Percentiles rank a stretch among this genome's conserved stretches.
phyloP scores from a whole-genome alignment of 352 stramenopile species.

The Globisporangium megalacanthum region DNA sequence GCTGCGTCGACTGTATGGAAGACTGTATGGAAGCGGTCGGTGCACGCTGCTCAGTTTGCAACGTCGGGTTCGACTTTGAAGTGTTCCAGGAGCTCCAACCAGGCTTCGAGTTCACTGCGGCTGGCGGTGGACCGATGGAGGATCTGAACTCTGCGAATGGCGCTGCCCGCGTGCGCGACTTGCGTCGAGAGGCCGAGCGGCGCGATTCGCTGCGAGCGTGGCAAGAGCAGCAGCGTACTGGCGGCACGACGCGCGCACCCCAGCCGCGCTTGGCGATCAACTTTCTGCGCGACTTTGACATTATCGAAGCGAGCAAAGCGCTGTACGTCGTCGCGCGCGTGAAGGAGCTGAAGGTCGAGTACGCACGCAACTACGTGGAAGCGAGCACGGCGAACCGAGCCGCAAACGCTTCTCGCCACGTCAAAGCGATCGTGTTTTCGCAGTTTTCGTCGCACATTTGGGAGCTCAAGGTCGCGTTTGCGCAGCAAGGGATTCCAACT shows the following conservation, averaged over 20 bases:
- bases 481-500: conserved; percentile 54
- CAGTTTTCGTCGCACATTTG: conserved; percentile 82
- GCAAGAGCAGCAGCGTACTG: not conserved
- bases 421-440: conserved; percentile 83
- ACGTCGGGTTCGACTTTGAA: conserved; percentile 73
- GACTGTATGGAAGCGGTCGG: conserved; percentile 48
- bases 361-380: conserved; percentile 15
- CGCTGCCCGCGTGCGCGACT: not conserved
- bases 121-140: conserved; percentile 10
- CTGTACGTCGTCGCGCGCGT: conserved; percentile 65
- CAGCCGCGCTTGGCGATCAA: conserved; percentile 16
- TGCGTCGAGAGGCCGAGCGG: conserved; percentile 1
- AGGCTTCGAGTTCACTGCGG: conserved; percentile 58
- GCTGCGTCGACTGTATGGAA: conserved; percentile 92
- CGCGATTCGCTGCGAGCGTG: conserved; percentile 1
- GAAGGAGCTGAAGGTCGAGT: conserved; percentile 57
- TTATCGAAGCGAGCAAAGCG: conserved; percentile 64
- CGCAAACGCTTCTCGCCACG: conserved; percentile 16
- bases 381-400: conserved; percentile 2
- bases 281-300: conserved; percentile 23
- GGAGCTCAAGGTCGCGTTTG: conserved; percentile 62
- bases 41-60: conserved; percentile 46
- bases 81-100: conserved; percentile 86
- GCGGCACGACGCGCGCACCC: conserved; percentile 1
- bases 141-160: conserved; percentile 5